Conservation (phyloP, 371 early-diverging fungal species). For the Saksenaea vasiformis region DNA sequence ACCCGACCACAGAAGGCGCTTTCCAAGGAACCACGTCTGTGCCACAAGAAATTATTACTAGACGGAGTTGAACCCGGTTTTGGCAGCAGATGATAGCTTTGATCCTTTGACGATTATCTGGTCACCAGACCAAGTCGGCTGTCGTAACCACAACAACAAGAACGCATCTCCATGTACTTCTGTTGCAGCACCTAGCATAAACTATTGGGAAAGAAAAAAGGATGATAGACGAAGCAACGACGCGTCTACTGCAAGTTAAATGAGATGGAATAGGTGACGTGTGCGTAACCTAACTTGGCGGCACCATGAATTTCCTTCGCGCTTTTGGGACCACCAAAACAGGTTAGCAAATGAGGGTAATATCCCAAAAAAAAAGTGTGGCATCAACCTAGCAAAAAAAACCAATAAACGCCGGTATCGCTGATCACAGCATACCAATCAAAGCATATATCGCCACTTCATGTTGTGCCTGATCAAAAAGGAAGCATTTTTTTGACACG, state of each 20-base stretch:
- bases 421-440: constrained; percentile 1
- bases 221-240: neutral
- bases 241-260: neutral
- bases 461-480: neutral
- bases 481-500: neutral
- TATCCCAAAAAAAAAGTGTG: neutral
- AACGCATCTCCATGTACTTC: neutral
- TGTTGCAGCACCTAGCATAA: neutral
- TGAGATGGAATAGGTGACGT: too few relatives aligned
- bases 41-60: constrained; percentile 2
- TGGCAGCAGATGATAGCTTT: neutral
- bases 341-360: neutral
- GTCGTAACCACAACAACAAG: constrained; percentile 1
- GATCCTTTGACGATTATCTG: neutral
- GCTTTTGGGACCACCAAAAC: neutral
- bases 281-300: neutral
- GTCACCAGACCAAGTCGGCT: neutral
- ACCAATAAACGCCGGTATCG: neutral
- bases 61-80: constrained; percentile 1
- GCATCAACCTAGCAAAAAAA: neutral
- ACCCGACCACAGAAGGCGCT: neutral
- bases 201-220: neutral
- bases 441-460: neutral
- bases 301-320: neutral
- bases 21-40: neutral